Percentiles rank a stretch among this genome's conserved stretches.
Conservation (phyloP, 2,329 filamentous ascomycete species). For the Botryotinia narcissicola region DNA sequence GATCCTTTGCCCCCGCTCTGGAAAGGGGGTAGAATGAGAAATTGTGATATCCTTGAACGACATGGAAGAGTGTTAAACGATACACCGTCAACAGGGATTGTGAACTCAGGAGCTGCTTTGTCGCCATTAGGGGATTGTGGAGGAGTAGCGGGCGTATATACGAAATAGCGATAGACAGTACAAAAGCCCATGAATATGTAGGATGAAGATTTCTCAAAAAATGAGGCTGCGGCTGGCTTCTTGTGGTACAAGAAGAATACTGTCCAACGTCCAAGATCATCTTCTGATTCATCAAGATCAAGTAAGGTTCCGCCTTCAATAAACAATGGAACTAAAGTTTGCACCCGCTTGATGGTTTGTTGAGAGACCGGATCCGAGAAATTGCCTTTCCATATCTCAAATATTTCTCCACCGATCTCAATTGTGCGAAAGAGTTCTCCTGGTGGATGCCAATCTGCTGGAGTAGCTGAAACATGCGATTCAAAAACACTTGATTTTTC, state of each 20-base stretch:
- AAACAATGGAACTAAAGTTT: constrained; percentile 80
- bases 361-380: constrained; percentile 68
- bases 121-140: constrained; percentile 41
- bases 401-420: constrained; percentile 58
- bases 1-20: constrained; percentile 78
- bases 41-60: constrained; percentile 86
- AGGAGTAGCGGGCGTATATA: constrained; percentile 51
- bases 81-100: constrained; percentile 38
- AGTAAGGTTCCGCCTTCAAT: constrained; percentile 91
- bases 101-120: constrained; percentile 44
- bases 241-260: constrained; percentile 84
- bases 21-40: constrained; percentile 84
- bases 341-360: constrained; percentile 73
- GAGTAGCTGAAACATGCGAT: constrained; percentile 47
- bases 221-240: constrained; percentile 42
- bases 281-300: constrained; percentile 63
- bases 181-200: constrained; percentile 87
- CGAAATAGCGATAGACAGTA: constrained; percentile 85
- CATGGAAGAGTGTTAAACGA: constrained; percentile 64
- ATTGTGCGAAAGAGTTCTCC: constrained; percentile 69
- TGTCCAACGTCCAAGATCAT: constrained; percentile 78
- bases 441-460: constrained; percentile 64
- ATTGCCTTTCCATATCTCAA: constrained; percentile 81
- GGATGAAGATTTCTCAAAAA: constrained; percentile 45
- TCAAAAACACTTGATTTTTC: constrained; percentile 62